phyloP scores from a whole-genome alignment of 2,329 filamentous ascomycete species.

The Cercospora janseana region DNA sequence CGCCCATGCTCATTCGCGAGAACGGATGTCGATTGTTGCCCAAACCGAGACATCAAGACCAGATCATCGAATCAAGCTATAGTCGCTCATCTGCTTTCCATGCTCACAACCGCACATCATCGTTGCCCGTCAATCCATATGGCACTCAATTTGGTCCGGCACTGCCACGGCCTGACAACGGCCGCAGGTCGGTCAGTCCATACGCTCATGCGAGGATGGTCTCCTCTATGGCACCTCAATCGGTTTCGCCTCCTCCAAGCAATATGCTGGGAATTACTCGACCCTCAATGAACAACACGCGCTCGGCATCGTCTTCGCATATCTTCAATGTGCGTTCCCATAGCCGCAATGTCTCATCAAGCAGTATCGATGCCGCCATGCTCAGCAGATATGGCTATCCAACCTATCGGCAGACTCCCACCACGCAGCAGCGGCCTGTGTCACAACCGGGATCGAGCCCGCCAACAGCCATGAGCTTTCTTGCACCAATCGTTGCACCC shows the following conservation, averaged over 20 bases:
- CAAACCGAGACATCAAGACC: constrained; percentile 33
- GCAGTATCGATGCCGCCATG: constrained; percentile 37
- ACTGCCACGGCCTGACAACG: constrained; percentile 18
- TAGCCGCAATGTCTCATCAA: constrained; percentile 35
- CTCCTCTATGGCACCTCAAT: constrained; percentile 22
- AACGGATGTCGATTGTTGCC: constrained; percentile 33
- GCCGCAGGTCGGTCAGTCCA: constrained; percentile 33
- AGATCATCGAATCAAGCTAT: constrained; percentile 28
- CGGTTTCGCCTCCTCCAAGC: constrained; percentile 22
- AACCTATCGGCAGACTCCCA: constrained; percentile 59
- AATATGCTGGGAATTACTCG: constrained; percentile 26
- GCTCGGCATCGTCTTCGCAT: constrained; percentile 32
- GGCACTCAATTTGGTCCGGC: constrained; percentile 32
- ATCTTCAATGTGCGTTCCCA: constrained; percentile 33
- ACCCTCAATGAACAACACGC: constrained; percentile 29
- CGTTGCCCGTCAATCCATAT: constrained; percentile 32
- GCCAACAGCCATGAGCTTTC: constrained; percentile 38
- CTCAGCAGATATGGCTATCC: constrained; percentile 69
- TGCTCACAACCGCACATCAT: constrained; percentile 32
- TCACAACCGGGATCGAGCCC: constrained; percentile 34
- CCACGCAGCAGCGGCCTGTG: constrained; percentile 36
- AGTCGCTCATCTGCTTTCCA: constrained; percentile 13
- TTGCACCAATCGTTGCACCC: constrained; percentile 37
- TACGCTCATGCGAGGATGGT: constrained; percentile 18
- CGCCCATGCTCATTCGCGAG: constrained; percentile 33